Percentiles rank a stretch among this genome's conserved stretches.
Evolutionary conservation across 192 early-diverging fungal species (phyloP).

Genomic region (Chytriomyces sp.): DNA sequence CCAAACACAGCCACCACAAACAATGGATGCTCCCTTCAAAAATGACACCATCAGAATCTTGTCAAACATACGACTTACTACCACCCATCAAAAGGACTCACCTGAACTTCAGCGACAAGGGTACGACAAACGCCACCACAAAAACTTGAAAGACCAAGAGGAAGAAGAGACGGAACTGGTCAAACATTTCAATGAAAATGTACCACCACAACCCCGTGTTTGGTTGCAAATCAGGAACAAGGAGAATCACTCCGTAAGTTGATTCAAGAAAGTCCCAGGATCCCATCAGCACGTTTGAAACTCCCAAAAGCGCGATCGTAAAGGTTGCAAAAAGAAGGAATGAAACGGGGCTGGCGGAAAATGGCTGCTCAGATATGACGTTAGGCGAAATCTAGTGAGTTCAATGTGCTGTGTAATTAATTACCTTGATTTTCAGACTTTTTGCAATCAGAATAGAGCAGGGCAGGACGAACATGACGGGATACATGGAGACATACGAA

Average conservation of each 20-base stretch:
- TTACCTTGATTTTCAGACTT: background rate
- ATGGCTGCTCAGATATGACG: constrained; percentile 27
- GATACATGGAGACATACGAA: constrained; percentile 86
- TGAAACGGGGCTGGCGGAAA: constrained; percentile 25
- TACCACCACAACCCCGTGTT: constrained; percentile 99
- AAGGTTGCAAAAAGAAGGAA: constrained; percentile 47
- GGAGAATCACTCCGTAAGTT: constrained; percentile 75
- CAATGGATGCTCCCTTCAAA: constrained; percentile 72
- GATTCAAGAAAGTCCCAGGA: constrained; percentile 73
- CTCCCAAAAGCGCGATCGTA: constrained; percentile 52
- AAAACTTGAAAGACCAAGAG: constrained; percentile 92
- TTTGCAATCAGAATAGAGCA: constrained; percentile 55
- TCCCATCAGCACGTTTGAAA: constrained; percentile 66
- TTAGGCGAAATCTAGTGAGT: too few species aligned
- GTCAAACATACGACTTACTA: background rate
- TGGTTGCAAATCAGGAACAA: constrained; percentile 88
- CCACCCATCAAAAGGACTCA: constrained; percentile 40
- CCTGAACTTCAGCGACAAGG: constrained; percentile 80
- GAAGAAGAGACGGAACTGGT: constrained; percentile 96
- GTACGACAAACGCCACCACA: constrained; percentile 86
- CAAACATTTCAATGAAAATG: constrained; percentile 99
- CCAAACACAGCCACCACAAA: constrained; percentile 75
- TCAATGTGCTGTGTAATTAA: too few species aligned
- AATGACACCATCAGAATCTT: background rate
- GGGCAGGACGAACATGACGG: constrained; percentile 77